Percentiles rank a stretch among this genome's conserved stretches.
Evolutionary conservation across 306 rosid genomes (phyloP).

Genomic region (Vigna radiata): DNA sequence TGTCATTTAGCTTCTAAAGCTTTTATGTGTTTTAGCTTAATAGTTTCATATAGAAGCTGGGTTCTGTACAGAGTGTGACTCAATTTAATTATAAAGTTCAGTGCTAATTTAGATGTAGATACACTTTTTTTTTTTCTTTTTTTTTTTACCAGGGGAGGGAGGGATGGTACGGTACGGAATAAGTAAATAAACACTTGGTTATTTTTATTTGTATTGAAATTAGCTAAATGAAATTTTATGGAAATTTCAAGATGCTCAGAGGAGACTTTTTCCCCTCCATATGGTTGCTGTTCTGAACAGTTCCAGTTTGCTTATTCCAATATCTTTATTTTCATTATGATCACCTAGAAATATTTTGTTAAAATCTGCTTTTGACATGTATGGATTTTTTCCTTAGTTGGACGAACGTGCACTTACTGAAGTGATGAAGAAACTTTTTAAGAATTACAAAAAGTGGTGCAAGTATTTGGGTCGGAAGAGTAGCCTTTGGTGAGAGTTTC

Average conservation of each 20-base stretch:
- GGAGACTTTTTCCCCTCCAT: not conserved
- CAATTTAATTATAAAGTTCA: constrained; percentile 1
- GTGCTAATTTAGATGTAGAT: not conserved
- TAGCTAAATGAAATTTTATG: not conserved
- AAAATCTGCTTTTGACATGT: constrained; percentile 43
- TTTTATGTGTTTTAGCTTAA: not conserved
- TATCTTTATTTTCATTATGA: constrained; percentile 6
- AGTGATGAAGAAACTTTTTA: constrained; percentile 98
- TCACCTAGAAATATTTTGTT: constrained; percentile 8
- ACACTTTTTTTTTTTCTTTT: not conserved
- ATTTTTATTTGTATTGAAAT: constrained; percentile 25
- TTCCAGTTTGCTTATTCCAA: constrained; percentile 1
- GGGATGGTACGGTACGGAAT: not conserved
- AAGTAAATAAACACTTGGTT: not conserved
- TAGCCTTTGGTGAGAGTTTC: constrained; percentile 85
- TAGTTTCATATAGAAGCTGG: constrained; percentile 3
- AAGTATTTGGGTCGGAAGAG: constrained; percentile 97
- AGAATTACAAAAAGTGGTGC: constrained; percentile 98
- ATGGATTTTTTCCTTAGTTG: constrained; percentile 67
- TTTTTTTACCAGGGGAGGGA: not conserved
- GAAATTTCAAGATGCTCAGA: not conserved
- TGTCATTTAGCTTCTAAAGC: constrained; percentile 2
- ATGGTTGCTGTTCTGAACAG: not conserved
- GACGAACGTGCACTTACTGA: constrained; percentile 94
- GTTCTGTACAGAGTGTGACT: not conserved